Evolutionary conservation across 2,329 filamentous ascomycete genomes (phyloP).

Genomic region (Kalmusia sp.): DNA sequence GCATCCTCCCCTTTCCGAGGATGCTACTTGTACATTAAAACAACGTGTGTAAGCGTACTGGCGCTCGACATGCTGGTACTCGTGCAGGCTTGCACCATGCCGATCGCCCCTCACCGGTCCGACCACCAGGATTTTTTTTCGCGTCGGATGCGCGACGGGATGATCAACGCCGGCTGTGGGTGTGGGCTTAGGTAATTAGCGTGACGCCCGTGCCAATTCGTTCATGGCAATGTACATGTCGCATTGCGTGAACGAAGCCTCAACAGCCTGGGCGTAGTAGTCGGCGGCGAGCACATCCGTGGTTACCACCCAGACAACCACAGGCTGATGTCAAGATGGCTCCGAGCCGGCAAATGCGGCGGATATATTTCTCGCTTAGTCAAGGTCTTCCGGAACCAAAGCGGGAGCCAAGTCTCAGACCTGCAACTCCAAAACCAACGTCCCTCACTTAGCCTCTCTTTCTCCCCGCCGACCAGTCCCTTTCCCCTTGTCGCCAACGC

Average conservation of each 20-base stretch:
- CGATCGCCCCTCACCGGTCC: neutral
- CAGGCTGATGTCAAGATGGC: constrained; percentile 18
- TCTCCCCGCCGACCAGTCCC: constrained; percentile 11
- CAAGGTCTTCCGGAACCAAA: constrained; percentile 8
- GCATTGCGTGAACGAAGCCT: neutral
- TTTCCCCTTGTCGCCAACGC: neutral
- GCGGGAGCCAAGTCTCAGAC: constrained; percentile 12
- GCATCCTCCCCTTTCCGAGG: neutral
- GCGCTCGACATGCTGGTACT: no score
- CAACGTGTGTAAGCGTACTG: neutral
- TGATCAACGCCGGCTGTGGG: neutral
- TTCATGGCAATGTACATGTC: neutral
- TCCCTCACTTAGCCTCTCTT: constrained; percentile 4
- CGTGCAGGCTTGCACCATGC: no score
- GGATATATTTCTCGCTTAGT: constrained; percentile 22
- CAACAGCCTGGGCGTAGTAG: neutral
- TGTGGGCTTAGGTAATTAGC: neutral
- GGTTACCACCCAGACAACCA: neutral
- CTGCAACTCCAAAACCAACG: constrained; percentile 10
- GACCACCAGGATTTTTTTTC: neutral
- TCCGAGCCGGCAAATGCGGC: constrained; percentile 15
- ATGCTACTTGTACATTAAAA: no score
- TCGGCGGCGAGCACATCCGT: constrained; percentile 7
- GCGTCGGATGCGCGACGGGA: neutral
- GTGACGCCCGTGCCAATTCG: constrained; percentile 1